phyloP scores from a whole-genome alignment of 495 filamentous ascomycete species.

The Xylaria palmicola region DNA sequence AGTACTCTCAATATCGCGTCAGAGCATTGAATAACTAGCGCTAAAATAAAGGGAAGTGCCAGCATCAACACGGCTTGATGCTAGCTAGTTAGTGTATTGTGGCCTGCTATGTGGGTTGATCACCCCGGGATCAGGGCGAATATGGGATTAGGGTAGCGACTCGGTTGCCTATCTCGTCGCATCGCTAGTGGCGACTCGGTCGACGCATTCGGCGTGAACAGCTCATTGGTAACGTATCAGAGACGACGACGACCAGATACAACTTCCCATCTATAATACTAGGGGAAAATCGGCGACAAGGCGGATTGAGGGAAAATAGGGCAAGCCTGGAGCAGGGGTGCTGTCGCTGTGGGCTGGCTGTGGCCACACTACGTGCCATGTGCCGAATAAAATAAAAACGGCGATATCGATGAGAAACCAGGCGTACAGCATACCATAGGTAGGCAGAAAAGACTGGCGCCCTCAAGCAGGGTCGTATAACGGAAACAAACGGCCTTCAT shows the following conservation, averaged over 20 bases:
- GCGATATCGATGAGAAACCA: not conserved
- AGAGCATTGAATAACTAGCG: too few relatives aligned
- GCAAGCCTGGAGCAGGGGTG: not conserved
- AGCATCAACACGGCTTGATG: too few relatives aligned
- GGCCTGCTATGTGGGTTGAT: too few relatives aligned
- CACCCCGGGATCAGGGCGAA: too few relatives aligned
- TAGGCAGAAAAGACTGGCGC: not conserved
- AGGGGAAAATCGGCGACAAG: not conserved
- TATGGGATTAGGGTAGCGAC: too few relatives aligned
- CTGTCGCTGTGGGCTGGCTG: not conserved
- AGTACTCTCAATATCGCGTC: too few relatives aligned
- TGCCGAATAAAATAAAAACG: not conserved
- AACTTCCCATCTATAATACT: not conserved
- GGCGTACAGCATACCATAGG: not conserved
- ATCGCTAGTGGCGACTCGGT: not conserved
- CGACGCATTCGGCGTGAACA: not conserved
- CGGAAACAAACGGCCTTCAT: not conserved
- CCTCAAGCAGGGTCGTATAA: not conserved
- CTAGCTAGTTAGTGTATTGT: too few relatives aligned
- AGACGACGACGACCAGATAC: not conserved
- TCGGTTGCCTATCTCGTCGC: too few relatives aligned
- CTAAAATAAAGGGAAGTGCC: too few relatives aligned
- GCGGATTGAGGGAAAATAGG: not conserved
- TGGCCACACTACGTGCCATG: not conserved
- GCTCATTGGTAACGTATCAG: not conserved